Conservation (phyloP, 73 alveolate species). For the Tetrahymena borealis region DNA sequence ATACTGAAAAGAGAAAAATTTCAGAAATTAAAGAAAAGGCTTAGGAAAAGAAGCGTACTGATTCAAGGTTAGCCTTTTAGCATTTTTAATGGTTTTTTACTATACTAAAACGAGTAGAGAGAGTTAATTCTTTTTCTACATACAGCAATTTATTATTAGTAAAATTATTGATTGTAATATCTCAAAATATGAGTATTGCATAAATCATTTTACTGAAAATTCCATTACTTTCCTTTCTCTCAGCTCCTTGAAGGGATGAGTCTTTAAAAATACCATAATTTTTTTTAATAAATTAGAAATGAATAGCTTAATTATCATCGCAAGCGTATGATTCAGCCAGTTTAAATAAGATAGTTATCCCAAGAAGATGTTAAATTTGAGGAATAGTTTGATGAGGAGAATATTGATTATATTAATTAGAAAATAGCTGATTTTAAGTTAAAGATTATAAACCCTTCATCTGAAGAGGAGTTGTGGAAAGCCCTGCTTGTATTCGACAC, state of each 20-base stretch:
- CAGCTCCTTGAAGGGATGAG: too few species aligned
- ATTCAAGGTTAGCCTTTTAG: neutral
- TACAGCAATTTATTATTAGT: too few species aligned
- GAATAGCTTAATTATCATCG: neutral
- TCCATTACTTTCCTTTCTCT: too few species aligned
- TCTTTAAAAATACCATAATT: neutral
- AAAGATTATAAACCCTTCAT: neutral
- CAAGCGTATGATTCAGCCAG: neutral
- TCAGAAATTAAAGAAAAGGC: neutral
- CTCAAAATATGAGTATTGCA: too few species aligned
- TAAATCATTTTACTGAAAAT: too few species aligned
- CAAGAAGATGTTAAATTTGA: neutral
- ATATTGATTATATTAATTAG: neutral
- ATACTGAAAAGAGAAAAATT: neutral
- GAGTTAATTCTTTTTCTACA: too few species aligned
- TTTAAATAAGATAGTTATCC: neutral
- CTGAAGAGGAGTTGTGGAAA: neutral
- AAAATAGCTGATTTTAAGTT: neutral
- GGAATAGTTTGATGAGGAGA: neutral
- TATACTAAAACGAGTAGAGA: too few species aligned
- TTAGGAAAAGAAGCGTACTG: neutral
- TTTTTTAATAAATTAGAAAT: neutral
- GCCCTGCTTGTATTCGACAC: neutral
- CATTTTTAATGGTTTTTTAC: too few species aligned
- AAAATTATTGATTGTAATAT: too few species aligned